Base-by-base conservation (phyloP, 495 filamentous ascomycete species). In the Sporormia fimetaria region DNA sequence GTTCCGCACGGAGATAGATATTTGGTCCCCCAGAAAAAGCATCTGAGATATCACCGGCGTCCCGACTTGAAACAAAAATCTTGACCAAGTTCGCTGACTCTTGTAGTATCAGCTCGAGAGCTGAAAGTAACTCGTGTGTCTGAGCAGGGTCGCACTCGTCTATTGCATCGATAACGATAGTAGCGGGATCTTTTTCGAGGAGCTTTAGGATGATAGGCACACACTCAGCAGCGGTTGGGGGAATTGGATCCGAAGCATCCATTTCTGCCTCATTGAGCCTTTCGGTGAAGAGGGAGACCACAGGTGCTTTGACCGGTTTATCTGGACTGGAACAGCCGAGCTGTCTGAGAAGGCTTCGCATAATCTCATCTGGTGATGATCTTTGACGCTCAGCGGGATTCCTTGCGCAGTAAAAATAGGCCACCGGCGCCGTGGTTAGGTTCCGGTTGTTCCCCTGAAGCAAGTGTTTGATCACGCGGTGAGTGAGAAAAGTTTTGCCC, bases 81-180 rank as follows among this genome's bases (percentile, higher is more conserved):
- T 65, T 66, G 7, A 67, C 56, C 3, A 65, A 14, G 11, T 40
- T 52, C 3, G 35, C 28, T 1, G 63, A 56, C 0, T 51, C 31
- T 17, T 40, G 20, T 2, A 66, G 21, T 2, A 67, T 54, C 0
- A n/a, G 28, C 3, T 60, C 33, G 3, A 67, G 37, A 0, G 49
- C 55, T n/a, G 59, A 38, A 6, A 67, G 52, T 10, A 70, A 28
- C 1, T 55, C 29, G 6, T 49, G 40, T 14, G 64, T 53, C 2
- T 41, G 44, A 11, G 42, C 36, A 0, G 51, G 37, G 26, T 69
- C 49, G 29, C 61, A 65, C 40, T 73, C 67, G 41, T 70, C 66
- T 6, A 70, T 36, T 12, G 64, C 68, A 51, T 71, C 67, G 8
- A 70, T 60, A 2, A 71, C 44, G 6, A 70, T 59, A 0, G 53